Evolutionary conservation across 73 alveolate genomes (phyloP), one percentile per base, ranked within the genome.

Genomic region (Diophrys sp.): DNA sequence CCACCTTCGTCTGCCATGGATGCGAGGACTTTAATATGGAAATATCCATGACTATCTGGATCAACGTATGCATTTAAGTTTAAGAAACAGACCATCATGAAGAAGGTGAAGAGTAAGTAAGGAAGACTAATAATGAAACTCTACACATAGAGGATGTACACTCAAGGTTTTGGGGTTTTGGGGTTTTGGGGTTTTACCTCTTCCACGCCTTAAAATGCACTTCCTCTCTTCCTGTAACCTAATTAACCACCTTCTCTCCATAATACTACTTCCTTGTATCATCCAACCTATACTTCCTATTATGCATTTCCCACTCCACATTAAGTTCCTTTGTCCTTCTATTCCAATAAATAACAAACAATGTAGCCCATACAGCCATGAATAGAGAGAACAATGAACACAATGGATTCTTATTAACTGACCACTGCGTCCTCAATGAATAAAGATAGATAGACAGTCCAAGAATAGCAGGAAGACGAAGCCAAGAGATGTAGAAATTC

Each of bases 361-460:
- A 54, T 1, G 77, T 74, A 11, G 85, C 78, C 90, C 90, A 82
- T 14, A 82, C 54, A 74, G 84, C 80, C 73, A 82, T 71, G 29
- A 82, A 30, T 30, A 82, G 81, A 1, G 90, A 82, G 81, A 30
- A 82, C 0, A 82, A 77, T 68, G 54, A 25, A 29, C 25, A 68
- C 2, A 68, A 2, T 1, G 75, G 75, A 24, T 68, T 25, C 56
- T 29, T 28, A 2, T 68, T 68, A 5, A 31, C 54, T 23, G 75
- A 68, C 75, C 75, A 68, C 29, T 68, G 27, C 24, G 31, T 23
- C 2, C 5, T 23, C 5, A 2, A 2, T 2, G 75, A 25, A 18
- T 23, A 31, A 55, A 68, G 23, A 55, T 23, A 68, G 24, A 68
- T 68, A 14, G 54, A 1, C 18, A 68, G 55, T 2, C 75, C 75